phyloP scores from a whole-genome alignment of 495 filamentous ascomycete species.

The Daldinia loculata region DNA sequence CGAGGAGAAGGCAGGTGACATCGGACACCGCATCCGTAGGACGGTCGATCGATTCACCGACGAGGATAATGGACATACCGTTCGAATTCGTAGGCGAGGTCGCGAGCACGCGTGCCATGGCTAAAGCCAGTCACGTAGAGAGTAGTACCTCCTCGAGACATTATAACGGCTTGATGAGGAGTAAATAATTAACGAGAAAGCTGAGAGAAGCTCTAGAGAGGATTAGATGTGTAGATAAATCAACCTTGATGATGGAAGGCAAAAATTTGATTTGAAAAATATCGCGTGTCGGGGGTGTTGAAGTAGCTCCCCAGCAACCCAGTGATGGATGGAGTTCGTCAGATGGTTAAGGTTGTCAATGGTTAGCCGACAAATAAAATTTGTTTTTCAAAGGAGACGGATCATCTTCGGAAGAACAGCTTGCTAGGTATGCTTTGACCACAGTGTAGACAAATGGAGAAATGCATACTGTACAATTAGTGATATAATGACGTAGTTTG shows the following conservation, averaged over 20 bases:
- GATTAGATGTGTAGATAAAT: background rate
- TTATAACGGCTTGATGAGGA: conserved; percentile 52
- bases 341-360: conserved; percentile 19
- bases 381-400: conserved; percentile 32
- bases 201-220: conserved; percentile 1
- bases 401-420: conserved; percentile 20
- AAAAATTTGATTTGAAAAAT: conserved; percentile 10
- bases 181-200: conserved; percentile 31
- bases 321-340: conserved; percentile 9
- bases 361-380: conserved; percentile 38
- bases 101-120: conserved; percentile 98
- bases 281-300: conserved; percentile 32
- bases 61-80: conserved; percentile 77
- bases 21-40: conserved; percentile 48
- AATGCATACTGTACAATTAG: background rate
- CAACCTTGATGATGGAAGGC: conserved; percentile 35
- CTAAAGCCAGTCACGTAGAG: conserved; percentile 98
- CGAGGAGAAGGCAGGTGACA: conserved; percentile 47
- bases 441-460: conserved; percentile 2
- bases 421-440: conserved; percentile 3
- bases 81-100: conserved; percentile 92
- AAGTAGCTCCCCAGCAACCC: conserved; percentile 26
- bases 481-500: background rate
- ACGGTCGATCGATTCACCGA: conserved; percentile 49
- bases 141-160: conserved; percentile 94